Evolutionary conservation across 257 asterid genomes (phyloP).

Genomic region (Nicotiana sylvestris): DNA sequence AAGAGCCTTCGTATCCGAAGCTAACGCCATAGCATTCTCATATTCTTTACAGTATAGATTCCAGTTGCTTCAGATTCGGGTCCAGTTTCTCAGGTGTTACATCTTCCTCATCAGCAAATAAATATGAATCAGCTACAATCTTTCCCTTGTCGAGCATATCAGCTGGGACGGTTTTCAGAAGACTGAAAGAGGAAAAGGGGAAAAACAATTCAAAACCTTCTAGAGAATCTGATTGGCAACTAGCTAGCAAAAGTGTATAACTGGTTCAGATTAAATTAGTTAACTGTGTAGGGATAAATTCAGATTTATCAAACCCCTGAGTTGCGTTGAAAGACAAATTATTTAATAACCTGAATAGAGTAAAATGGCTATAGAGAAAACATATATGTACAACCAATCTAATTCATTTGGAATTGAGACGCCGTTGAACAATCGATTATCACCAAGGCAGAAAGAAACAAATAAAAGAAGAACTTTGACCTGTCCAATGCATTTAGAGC

Average conservation of each 20-base stretch:
- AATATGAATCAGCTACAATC: conserved; percentile 79
- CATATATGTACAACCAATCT: background rate
- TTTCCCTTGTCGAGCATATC: conserved; percentile 80
- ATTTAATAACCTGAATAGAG: conserved; percentile 1
- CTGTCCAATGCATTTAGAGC: conserved; percentile 70
- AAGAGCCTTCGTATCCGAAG: background rate
- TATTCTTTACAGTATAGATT: conserved; percentile 48
- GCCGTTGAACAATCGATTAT: background rate
- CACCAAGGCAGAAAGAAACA: background rate
- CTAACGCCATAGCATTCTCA: no score
- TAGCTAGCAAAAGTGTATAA: background rate
- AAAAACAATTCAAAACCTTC: background rate
- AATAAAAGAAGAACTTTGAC: conserved; percentile 25
- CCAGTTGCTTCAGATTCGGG: conserved; percentile 62
- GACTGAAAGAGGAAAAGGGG: conserved; percentile 36
- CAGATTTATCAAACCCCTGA: background rate
- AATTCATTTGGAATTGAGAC: background rate
- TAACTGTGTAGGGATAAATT: background rate
- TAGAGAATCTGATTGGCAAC: background rate
- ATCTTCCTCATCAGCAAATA: conserved; percentile 36
- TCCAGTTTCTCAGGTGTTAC: conserved; percentile 30
- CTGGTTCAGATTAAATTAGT: background rate
- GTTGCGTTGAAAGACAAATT: background rate
- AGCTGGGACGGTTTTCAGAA: conserved; percentile 70
- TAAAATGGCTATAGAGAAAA: background rate